Conservation (phyloP, 2,329 filamentous ascomycete genomes). For the Talaromyces funiculosus region DNA sequence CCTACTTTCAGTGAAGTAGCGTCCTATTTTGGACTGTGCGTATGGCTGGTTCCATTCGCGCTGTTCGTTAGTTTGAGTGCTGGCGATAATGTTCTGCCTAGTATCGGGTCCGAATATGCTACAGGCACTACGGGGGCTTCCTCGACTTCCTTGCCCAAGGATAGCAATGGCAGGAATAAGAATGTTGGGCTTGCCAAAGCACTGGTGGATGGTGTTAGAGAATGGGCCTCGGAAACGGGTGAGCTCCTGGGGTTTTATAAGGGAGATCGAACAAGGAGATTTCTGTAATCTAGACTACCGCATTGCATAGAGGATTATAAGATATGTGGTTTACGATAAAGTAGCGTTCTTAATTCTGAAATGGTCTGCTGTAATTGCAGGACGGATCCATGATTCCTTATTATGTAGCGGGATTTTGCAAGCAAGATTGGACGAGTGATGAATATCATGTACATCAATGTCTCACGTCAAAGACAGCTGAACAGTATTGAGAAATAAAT, state of each 20-base stretch:
- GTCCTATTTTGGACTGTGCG: conserved; percentile 90
- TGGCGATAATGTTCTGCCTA: conserved; percentile 89
- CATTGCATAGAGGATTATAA: neutral
- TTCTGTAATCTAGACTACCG: conserved; percentile 17
- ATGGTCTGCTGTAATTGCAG: neutral
- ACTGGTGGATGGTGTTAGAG: conserved; percentile 53
- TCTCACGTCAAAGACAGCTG: neutral
- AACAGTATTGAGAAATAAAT: neutral
- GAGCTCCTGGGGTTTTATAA: conserved; percentile 59
- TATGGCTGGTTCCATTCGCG: conserved; percentile 94
- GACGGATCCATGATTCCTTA: neutral
- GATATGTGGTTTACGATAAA: neutral
- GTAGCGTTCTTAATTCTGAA: neutral
- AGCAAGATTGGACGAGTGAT: neutral
- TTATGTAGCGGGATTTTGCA: neutral
- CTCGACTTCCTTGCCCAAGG: conserved; percentile 21
- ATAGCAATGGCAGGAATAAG: conserved; percentile 35
- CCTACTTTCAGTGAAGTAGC: conserved; percentile 92
- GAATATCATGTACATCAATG: neutral
- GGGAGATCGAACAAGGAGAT: conserved; percentile 50
- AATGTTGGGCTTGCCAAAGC: conserved; percentile 60
- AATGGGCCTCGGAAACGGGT: conserved; percentile 58
- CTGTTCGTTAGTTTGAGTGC: conserved; percentile 92
- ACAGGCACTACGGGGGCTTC: conserved; percentile 43
- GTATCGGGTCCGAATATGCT: conserved; percentile 73